Conservation (phyloP, 495 filamentous ascomycete genomes). For the Neurospora discreta region DNA sequence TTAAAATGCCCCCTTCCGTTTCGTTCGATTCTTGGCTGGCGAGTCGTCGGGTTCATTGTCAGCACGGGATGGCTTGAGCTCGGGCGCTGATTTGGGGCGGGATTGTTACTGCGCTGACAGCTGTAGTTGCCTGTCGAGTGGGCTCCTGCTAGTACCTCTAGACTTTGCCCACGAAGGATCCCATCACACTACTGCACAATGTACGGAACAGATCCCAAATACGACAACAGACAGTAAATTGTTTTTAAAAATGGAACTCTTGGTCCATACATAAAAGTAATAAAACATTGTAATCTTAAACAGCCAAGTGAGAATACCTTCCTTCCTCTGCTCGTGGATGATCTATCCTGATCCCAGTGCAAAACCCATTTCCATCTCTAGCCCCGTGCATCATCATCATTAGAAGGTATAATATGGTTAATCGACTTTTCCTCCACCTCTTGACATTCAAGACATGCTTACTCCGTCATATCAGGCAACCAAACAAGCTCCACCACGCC, state of each 20-base stretch:
- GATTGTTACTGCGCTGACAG: not conserved
- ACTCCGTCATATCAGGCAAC: constrained; percentile 19
- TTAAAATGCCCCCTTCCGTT: too few relatives aligned
- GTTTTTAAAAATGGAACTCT: not conserved
- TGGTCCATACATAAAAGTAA: not conserved
- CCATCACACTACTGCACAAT: not conserved
- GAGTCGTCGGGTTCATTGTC: not conserved
- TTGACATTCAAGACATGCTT: not conserved
- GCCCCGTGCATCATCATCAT: not conserved
- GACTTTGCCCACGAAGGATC: not conserved
- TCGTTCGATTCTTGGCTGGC: not conserved
- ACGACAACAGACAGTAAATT: not conserved
- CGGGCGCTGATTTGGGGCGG: not conserved
- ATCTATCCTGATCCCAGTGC: not conserved
- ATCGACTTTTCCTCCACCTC: not conserved
- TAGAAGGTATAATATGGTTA: not conserved
- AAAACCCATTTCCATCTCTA: not conserved
- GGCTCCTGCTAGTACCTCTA: not conserved
- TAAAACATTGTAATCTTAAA: not conserved
- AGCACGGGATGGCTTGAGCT: not conserved
- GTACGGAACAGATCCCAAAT: not conserved
- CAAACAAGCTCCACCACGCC: constrained; percentile 43
- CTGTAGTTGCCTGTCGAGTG: rapidly evolving
- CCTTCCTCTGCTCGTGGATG: not conserved
- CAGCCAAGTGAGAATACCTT: not conserved